Evolutionary conservation across 805 yeast species (phyloP), one percentile per base, ranked within the genome.

Genomic region (Lipomyces japonicus): DNA sequence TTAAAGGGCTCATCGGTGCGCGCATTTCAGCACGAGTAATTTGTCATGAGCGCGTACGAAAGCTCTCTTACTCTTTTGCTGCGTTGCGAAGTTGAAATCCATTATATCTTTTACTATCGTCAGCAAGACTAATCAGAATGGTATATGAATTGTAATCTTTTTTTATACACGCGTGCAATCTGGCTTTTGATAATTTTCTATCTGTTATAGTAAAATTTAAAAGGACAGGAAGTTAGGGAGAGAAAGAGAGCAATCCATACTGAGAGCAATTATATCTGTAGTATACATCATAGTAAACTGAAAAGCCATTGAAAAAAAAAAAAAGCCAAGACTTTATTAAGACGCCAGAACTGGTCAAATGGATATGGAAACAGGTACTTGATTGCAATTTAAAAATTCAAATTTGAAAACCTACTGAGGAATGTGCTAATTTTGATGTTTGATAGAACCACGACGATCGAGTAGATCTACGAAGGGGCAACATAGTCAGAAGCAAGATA

Each of bases 41-140:
- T 25, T 7, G 16, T 5, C 41, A 38, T 4, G 16, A 18, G 5
- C 18, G 18, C n/a, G 12, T 38, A 6, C 12, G 41, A 38, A 4
- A n/a, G 12, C 25, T 23, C 21, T 4, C 86, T 86, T 93, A 90
- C 91, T 66, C 72, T 89, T 31, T 75, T 93, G 7, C 74, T 91
- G 21, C 79, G 86, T n/a, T n/a, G n/a, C n/a, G n/a, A n/a, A n/a
- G n/a, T n/a, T n/a, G n/a, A 57, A 97, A 90, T 67, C 97, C 97
- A 2, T 87, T 88, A 65, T 80, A 91, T 1, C 89, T 91, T 21
- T 83, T 95, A 18, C 88, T 87, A 62, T 97, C 90, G 63, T 90
- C 97, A 0, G 96, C 89, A 53, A 76, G 83, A 1, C 75, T 87
- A 16, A 77, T 84, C 1, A 81, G 81, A 53, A 81, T 90, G 0